Percentiles rank a stretch among this genome's conserved stretches.
Conservation (phyloP, 225 moss, liverwort and hornwort species). For the Marchantia polymorpha region DNA sequence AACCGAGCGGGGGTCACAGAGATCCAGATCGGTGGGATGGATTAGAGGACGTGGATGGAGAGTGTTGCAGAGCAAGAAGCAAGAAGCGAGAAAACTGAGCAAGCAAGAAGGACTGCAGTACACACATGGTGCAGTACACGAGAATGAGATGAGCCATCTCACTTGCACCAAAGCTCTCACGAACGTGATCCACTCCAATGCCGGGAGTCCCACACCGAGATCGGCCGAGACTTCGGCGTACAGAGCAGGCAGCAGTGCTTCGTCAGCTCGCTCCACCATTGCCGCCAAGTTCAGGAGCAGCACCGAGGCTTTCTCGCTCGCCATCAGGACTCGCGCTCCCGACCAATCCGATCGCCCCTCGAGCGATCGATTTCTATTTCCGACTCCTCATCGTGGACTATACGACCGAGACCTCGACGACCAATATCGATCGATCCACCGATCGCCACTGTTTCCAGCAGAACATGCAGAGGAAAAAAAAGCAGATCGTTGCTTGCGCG, state of each 20-base stretch:
- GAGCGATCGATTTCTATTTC: neutral
- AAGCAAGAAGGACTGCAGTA: neutral
- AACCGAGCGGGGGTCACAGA: neutral
- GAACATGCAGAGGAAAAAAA: neutral
- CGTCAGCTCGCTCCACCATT: slow-evolving; percentile 63
- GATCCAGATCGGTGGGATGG: neutral
- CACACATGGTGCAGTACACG: slow-evolving; percentile 15
- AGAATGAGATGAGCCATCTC: slow-evolving; percentile 16
- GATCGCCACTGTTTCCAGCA: neutral
- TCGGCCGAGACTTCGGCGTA: slow-evolving; percentile 49
- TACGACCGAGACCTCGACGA: neutral
- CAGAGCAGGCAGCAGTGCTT: slow-evolving; percentile 60
- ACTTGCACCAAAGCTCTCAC: slow-evolving; percentile 49
- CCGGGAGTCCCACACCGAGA: slow-evolving; percentile 55
- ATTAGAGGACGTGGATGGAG: neutral
- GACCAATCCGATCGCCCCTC: neutral
- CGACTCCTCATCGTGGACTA: neutral
- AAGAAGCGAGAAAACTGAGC: neutral
- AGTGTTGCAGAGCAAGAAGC: neutral
- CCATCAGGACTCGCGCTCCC: slow-evolving; percentile 6
- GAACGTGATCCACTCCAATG: slow-evolving; percentile 56
- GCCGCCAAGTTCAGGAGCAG: slow-evolving; percentile 60
- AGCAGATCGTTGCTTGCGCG: neutral
- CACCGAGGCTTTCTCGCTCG: slow-evolving; percentile 20
- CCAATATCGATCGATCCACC: neutral